A percentile compares a stretch with the other conserved stretches of the same genome.
Conservation (phyloP, 2,329 filamentous ascomycete species). For the Bipolaris bicolor region DNA sequence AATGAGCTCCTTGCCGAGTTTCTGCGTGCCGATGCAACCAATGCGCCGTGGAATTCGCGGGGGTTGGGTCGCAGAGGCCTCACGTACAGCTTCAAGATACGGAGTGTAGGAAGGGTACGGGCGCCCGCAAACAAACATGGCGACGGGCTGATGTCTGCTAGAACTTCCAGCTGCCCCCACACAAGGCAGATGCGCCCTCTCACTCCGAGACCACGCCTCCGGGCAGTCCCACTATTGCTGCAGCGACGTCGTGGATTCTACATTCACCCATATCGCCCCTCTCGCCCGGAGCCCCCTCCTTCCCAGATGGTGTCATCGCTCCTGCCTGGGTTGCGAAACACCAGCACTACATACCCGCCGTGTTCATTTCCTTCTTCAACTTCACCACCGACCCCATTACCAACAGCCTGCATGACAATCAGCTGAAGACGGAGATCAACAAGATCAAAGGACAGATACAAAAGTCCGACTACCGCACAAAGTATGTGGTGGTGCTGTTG, state of each 20-base stretch:
- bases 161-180: slow-evolving; percentile 65
- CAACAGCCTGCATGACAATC: slow-evolving; percentile 81
- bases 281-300: slow-evolving; percentile 79
- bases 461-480: slow-evolving; percentile 76
- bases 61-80: slow-evolving; percentile 55
- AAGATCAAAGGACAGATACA: slow-evolving; percentile 72
- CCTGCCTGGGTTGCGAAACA: slow-evolving; percentile 87
- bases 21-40: slow-evolving; percentile 66
- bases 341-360: slow-evolving; percentile 79
- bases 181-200: slow-evolving; percentile 67
- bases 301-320: slow-evolving; percentile 87
- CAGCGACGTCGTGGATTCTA: slow-evolving; percentile 59
- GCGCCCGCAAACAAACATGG: slow-evolving; percentile 30
- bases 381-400: slow-evolving; percentile 75
- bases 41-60: slow-evolving; percentile 70
- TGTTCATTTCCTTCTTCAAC: slow-evolving; percentile 80
- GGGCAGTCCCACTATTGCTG: slow-evolving; percentile 58
- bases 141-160: slow-evolving; percentile 37
- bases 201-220: slow-evolving; percentile 59
- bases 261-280: slow-evolving; percentile 93
- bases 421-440: slow-evolving; percentile 86
- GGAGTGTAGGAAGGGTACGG: slow-evolving; percentile 78
- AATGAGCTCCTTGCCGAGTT: slow-evolving; percentile 71
- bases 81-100: slow-evolving; percentile 68
- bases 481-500: slow-evolving; percentile 77